Conservation (phyloP, 345 rosid genomes). For the Boechera retrofracta region DNA sequence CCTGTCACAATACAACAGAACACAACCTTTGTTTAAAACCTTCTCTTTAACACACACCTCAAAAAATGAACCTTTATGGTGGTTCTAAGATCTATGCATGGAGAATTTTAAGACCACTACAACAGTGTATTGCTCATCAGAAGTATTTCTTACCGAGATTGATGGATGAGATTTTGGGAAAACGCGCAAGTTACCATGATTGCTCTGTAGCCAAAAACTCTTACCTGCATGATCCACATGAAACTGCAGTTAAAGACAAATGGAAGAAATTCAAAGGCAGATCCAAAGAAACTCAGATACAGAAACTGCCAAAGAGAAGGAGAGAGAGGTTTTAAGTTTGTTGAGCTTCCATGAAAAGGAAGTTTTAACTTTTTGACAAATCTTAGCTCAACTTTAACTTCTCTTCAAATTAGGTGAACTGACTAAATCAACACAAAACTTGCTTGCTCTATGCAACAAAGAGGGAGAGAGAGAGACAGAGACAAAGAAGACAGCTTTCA, state of each 20-base stretch:
- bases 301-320: constrained; percentile 37
- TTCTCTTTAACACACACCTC: constrained; percentile 10
- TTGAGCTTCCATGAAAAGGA: constrained; percentile 49
- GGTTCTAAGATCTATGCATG: constrained; percentile 39
- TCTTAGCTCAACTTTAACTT: constrained; percentile 36
- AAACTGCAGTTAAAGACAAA: constrained; percentile 25
- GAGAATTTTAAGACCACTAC: constrained; percentile 1
- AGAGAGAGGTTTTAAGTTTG: constrained; percentile 36
- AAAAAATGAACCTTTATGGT: constrained; percentile 30
- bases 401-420: constrained; percentile 42
- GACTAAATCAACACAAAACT: constrained; percentile 22
- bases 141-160: constrained; percentile 24
- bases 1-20: constrained; percentile 47
- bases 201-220: constrained; percentile 24
- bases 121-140: neutral
- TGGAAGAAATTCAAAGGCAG: constrained; percentile 31
- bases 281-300: constrained; percentile 28
- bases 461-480: neutral
- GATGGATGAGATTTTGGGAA: constrained; percentile 11
- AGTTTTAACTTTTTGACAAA: constrained; percentile 42
- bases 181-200: constrained; percentile 30
- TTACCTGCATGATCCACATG: constrained; percentile 29
- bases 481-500: constrained; percentile 30
- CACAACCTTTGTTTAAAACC: constrained; percentile 9
- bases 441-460: constrained; percentile 22